Evolutionary conservation across 257 asterid species (phyloP), one percentile per base, ranked within the genome.

Genomic region (Osmanthus fragrans): DNA sequence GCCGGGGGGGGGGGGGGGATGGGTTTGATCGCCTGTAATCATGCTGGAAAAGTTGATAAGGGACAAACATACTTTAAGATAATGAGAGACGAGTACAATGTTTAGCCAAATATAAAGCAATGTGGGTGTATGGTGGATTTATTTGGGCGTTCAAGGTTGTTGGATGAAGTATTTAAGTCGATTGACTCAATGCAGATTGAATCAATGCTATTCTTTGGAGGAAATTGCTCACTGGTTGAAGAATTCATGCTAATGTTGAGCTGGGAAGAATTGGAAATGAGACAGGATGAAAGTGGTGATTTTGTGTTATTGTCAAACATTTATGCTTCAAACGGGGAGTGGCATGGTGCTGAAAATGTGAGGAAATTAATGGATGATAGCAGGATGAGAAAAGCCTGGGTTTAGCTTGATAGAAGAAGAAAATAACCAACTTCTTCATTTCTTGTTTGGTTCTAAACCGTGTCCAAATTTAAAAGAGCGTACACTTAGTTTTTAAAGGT

Each of bases 151-250:
- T 92, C 92, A 3, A 96, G 96, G 63, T 66, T 87, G 42, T 37
- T 89, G 83, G 79, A 77, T 71, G 92, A 92, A 86, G 96, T 96
- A 19, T 85, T 90, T 70, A 87, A 89, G 42, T 86, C 90, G 65
- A 86, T 90, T 51, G 74, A 69, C 32, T 40, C 74, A 12, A 90
- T 90, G 94, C 87, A 87, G 63, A 85, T 82, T 67, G 85, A 89
- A 78, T 94, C 11, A 92, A 90, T 84, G 91, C 90, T 39, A 82
- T 90, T 71, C 81, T 92, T 40, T 92, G 97, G 97, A 86, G 97
- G 80, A 90, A 92, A 54, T 70, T 92, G 39, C 92, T 90, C 56
- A 90, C 91, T 34, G 97, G 92, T 77, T 89, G 94, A 78, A 86
- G 84, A 70, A 75, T 89, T 74, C 96, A 92, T 84, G 83, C 88